Evolutionary conservation across 2,329 filamentous ascomycete genomes (phyloP).

Genomic region (Sclerotinia borealis): DNA sequence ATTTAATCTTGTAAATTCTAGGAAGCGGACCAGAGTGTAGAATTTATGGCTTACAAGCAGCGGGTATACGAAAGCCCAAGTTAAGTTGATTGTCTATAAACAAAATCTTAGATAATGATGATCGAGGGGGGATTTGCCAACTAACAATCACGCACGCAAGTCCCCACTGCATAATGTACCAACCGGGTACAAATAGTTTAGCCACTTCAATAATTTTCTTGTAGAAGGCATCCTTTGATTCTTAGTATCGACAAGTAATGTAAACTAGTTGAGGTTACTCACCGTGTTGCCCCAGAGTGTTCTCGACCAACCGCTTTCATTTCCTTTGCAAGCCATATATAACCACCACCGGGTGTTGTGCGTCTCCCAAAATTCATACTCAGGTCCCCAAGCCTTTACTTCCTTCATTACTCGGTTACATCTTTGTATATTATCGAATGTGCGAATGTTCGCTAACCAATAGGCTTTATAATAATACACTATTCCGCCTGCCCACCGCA

Average conservation of each 20-base stretch:
- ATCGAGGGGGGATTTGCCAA: background rate
- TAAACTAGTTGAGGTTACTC: background rate
- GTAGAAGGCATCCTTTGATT: background rate
- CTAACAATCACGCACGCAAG: background rate
- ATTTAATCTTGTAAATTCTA: background rate
- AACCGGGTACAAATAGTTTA: background rate
- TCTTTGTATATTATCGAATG: background rate
- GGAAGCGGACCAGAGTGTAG: background rate
- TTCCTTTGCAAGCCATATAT: conserved; percentile 6
- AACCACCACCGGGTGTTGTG: conserved; percentile 3
- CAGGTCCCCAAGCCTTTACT: background rate
- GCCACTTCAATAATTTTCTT: background rate
- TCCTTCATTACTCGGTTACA: background rate
- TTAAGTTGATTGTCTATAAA: background rate
- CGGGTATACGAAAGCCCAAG: background rate
- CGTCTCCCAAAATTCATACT: background rate
- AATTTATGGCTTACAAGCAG: background rate
- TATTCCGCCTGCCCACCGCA: background rate
- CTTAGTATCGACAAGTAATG: background rate
- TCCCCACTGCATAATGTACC: background rate
- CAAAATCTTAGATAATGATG: background rate
- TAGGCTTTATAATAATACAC: conserved; percentile 6
- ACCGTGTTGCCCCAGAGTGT: background rate
- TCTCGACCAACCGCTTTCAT: background rate
- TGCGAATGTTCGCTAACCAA: background rate